phyloP scores from a whole-genome alignment of 2,329 filamentous ascomycete species.

The Madurella fahalii region DNA sequence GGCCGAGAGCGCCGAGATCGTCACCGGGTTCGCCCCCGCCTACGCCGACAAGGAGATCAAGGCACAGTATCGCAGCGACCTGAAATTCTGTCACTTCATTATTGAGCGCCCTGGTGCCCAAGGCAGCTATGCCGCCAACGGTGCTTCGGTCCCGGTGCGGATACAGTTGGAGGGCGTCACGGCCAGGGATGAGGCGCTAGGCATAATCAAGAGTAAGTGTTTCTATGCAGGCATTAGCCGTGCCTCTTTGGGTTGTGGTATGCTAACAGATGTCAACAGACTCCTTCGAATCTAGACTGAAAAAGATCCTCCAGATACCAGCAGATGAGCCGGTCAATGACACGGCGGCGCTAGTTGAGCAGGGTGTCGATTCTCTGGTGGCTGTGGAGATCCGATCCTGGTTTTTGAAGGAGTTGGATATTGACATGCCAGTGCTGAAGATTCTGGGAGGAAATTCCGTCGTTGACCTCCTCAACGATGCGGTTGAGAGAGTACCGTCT shows the following conservation, averaged over 20 bases:
- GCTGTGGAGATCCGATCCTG: slow-evolving; percentile 37
- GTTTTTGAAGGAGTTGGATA: slow-evolving; percentile 38
- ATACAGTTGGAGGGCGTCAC: slow-evolving; percentile 4
- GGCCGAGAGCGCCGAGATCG: not conserved
- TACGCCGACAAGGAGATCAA: not conserved
- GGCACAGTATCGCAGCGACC: not conserved
- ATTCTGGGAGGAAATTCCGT: slow-evolving; percentile 16
- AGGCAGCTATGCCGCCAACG: not conserved
- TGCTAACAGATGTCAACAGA: not conserved
- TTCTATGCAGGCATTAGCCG: too few species aligned
- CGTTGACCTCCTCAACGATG: too few species aligned
- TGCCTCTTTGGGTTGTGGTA: not conserved
- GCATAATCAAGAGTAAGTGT: not conserved
- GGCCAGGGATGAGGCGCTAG: not conserved
- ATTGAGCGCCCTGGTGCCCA: not conserved
- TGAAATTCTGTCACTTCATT: too few species aligned
- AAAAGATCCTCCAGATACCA: not conserved
- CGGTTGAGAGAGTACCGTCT: too few species aligned
- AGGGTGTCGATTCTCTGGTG: slow-evolving; percentile 13
- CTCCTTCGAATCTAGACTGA: not conserved
- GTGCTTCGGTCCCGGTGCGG: slow-evolving; percentile 7
- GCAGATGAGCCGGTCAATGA: not conserved
- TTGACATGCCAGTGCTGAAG: slow-evolving; percentile 41
- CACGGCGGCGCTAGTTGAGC: not conserved
- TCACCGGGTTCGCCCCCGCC: not conserved